These are phyloP conservation scores for Colletotrichum sp. DNA, from an alignment of 2,329 filamentous ascomycete genomes.

Conservation along the genomic window DNA sequence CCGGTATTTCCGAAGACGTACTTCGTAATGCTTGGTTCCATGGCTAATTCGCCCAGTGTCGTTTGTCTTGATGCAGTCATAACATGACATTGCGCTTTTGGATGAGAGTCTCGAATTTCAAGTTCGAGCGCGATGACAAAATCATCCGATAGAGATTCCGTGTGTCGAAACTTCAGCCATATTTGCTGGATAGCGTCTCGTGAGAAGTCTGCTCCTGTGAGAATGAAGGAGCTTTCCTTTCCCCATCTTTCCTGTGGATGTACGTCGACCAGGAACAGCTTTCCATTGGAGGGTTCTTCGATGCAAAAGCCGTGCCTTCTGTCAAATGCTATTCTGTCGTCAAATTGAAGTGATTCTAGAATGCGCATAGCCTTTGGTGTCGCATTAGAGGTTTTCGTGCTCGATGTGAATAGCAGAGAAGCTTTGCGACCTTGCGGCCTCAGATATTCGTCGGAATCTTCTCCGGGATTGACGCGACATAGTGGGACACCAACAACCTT, in stretches of 20 bases:
- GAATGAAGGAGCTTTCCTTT: background rate
- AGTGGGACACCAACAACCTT: background rate
- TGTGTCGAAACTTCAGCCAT: background rate
- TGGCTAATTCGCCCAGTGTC: background rate
- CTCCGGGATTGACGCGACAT: background rate
- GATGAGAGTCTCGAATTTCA: background rate
- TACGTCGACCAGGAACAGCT: background rate
- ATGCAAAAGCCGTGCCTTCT: background rate
- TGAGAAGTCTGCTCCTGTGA: background rate
- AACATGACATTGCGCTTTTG: background rate
- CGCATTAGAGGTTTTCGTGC: fast-evolving
- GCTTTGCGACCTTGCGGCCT: background rate
- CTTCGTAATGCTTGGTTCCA: background rate
- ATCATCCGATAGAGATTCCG: background rate
- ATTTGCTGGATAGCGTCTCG: background rate
- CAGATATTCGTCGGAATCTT: background rate
- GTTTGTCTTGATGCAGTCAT: background rate
- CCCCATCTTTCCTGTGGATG: background rate
- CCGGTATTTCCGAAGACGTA: background rate
- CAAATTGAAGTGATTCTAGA: fast-evolving
- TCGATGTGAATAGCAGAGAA: background rate
- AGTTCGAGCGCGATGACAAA: background rate
- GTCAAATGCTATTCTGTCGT: background rate
- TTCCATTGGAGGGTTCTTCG: background rate
- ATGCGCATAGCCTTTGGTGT: background rate